Evolutionary conservation across 768 basidiomycete genomes (phyloP), one percentile per base, ranked within the genome.

Genomic region (Clitopilus passeckerianus): DNA sequence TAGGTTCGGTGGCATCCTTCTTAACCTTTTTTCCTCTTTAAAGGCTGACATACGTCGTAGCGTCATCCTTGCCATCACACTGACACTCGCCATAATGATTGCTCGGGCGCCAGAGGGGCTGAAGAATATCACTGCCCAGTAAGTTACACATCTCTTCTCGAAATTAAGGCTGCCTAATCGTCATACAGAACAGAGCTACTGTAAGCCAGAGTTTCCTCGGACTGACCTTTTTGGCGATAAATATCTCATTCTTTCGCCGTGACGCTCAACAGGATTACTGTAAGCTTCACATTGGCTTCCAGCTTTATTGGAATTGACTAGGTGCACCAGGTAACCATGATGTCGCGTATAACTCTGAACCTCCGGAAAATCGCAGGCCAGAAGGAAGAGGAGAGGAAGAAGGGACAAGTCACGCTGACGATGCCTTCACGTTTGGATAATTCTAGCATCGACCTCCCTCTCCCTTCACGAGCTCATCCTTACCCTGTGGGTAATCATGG

Each of bases 331-430:
- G 83, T 87, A 10, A 76, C 84, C 0, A 88, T 87, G 83, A 86
- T 87, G 79, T 86, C 85, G 2, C 79, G 86, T 7, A 87, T 88
- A 54, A 87, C 86, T 1, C 76, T 87, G 23, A 83, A 81, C 66
- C 74, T 87, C 9, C 81, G 73, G 69, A 82, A 80, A 67, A 72
- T 70, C 10, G 72, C 70, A 41, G 37, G 37, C 12, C 37, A 14
- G n/a, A 18, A 41, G 37, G 37, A 41, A 41, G 37, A 41, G 37
- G 37, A 41, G 37, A 14, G 37, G 2, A 61, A 62, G 15, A 68
- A 71, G n/a, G 14, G 37, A 41, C 37, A 18, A 15, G 12, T 41
- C 5, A 41, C 37, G 3, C n/a, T 41, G 10, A 41, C 37, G 5
- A 41, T 18, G 37, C 37, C 37, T 41, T 41, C 37, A 41, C 37